Evolutionary conservation across 2,329 filamentous ascomycete species (phyloP), one percentile per base, ranked within the genome.

Genomic region (Colletotrichum australisinense): DNA sequence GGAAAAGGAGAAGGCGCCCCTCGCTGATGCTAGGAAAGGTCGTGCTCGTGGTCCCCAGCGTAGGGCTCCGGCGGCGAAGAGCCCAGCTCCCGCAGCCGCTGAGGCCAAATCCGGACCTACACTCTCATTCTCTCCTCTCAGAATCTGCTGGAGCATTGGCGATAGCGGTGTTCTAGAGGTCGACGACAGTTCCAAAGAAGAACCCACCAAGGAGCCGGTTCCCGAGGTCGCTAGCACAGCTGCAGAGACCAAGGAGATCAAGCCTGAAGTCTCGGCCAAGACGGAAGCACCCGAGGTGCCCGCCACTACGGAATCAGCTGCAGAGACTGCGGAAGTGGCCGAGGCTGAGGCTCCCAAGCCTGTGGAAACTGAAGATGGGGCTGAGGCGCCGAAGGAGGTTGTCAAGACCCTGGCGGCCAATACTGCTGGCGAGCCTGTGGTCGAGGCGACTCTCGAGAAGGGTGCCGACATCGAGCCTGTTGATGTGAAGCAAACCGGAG

Each of bases 21-120:
- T 99, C 30, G 88, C 89, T 26, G 97, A 99, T 86, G 95, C 95
- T 46, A 91, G 97, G 76, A 98, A 98, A 85, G 92, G 95, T 28
- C 90, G 97, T 76, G 97, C 97, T 26, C 92, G 94, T 76, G 97
- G 97, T 12, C 97, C 97, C 19, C 92, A 95, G 77, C 90, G 95
- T 76, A 89, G 95, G 79, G 91, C 93, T 28, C 90, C 91, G 35
- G 74, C 67, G 14, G 86, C 88, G 12, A 88, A 85, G 83, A 85
- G 84, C 74, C 81, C 86, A 28, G 84, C 82, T 2, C 85, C 81
- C 7, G 42, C 42, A 38, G 81, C 78, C 46, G 79, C 73, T 8
- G 79, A 67, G 75, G 69, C 75, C 26, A 77, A 77, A 59, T 69
- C 78, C 4, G 77, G 79, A 14, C 81, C 83, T n/a, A 79, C 81